Conservation (phyloP, 306 rosid species). For the Herpetospermum pedunculosum region DNA sequence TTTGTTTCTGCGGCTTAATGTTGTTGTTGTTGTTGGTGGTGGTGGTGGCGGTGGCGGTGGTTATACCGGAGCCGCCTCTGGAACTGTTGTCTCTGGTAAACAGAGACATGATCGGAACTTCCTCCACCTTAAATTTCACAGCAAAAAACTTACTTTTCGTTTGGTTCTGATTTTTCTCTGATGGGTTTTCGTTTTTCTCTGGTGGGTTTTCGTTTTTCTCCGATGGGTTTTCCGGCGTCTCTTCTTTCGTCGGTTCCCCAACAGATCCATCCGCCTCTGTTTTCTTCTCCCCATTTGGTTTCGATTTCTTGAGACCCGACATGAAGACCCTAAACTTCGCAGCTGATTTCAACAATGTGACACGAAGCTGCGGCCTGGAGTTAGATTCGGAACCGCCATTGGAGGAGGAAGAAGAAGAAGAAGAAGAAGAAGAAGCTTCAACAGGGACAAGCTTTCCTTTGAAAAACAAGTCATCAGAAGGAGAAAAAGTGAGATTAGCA, state of each 20-base stretch:
- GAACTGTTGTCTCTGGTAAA: slow-evolving; percentile 78
- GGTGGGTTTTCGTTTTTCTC: background rate
- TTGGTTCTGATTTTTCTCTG: background rate
- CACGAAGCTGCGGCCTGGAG: slow-evolving; percentile 47
- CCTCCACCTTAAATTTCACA: slow-evolving; percentile 74
- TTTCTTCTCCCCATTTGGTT: slow-evolving; percentile 23
- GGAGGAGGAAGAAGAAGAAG: too few relatives aligned
- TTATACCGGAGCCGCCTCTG: slow-evolving; percentile 14
- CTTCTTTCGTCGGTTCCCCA: slow-evolving; percentile 9
- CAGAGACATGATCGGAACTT: slow-evolving; percentile 70
- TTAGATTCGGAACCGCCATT: slow-evolving; percentile 36
- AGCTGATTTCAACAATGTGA: slow-evolving; percentile 68
- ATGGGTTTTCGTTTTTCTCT: background rate
- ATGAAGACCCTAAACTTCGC: slow-evolving; percentile 76
- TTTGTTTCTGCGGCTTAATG: slow-evolving; percentile 25
- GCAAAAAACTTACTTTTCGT: slow-evolving; percentile 41
- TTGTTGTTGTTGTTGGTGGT: background rate
- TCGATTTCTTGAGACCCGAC: slow-evolving; percentile 61
- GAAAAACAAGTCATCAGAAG: slow-evolving; percentile 59
- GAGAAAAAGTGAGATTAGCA: slow-evolving; percentile 56
- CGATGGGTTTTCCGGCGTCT: background rate
- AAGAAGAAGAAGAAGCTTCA: too few relatives aligned
- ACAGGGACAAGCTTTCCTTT: slow-evolving; percentile 64
- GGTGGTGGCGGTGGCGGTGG: background rate
- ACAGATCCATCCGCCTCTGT: slow-evolving; percentile 22